Conservation (phyloP, 2,329 filamentous ascomycete genomes). For the Periconia macrospinosa region DNA sequence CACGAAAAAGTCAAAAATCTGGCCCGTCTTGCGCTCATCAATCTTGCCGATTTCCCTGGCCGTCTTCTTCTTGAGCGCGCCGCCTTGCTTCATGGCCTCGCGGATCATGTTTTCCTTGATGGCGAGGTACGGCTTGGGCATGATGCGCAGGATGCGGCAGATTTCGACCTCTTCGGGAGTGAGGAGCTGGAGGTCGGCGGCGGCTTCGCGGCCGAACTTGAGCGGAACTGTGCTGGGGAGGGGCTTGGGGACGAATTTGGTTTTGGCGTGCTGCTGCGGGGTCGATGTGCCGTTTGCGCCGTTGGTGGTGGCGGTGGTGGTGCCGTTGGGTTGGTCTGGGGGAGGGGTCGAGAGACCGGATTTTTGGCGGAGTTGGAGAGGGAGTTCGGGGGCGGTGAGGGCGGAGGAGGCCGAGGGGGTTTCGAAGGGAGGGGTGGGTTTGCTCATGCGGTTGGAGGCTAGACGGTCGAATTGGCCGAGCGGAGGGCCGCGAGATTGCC, state of each 20-base stretch:
- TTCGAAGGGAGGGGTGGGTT: constrained; percentile 65
- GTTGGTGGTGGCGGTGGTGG: constrained; percentile 43
- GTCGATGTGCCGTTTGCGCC: constrained; percentile 39
- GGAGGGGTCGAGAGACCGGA: constrained; percentile 47
- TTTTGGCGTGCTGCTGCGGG: constrained; percentile 40
- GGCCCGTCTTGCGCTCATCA: constrained; percentile 80
- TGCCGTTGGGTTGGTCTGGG: constrained; percentile 54
- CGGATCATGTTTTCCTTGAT: constrained; percentile 93
- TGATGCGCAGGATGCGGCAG: constrained; percentile 79
- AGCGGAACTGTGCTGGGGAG: constrained; percentile 66
- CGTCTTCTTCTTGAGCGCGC: constrained; percentile 89
- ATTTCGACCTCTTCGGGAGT: constrained; percentile 82
- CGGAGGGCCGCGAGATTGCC: constrained; percentile 67
- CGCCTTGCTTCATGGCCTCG: constrained; percentile 87
- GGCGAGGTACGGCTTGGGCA: constrained; percentile 92
- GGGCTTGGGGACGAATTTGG: constrained; percentile 58
- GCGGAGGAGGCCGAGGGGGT: constrained; percentile 74
- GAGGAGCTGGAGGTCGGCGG: constrained; percentile 82
- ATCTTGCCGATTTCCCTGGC: constrained; percentile 83
- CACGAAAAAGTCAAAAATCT: constrained; percentile 94
- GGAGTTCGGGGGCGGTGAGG: constrained; percentile 77
- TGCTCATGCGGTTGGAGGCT: constrained; percentile 69
- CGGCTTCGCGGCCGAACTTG: constrained; percentile 72
- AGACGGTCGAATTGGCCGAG: constrained; percentile 86
- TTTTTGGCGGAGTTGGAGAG: constrained; percentile 57